phyloP scores from a whole-genome alignment of 169 alveolate species.

The Plasmodium berghei region DNA sequence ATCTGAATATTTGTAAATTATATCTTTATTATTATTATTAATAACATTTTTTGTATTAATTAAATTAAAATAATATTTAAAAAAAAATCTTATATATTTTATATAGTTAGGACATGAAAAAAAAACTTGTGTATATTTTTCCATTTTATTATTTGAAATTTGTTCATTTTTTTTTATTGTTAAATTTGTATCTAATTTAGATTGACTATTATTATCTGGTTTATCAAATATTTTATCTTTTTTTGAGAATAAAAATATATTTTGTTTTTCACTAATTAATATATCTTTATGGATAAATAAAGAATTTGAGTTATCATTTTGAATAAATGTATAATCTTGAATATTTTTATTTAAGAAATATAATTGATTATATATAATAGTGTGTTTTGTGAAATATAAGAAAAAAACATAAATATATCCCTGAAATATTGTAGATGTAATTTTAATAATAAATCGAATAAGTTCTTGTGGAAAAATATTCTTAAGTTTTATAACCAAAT shows the following conservation, averaged over 20 bases:
- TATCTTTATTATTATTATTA: slow-evolving; percentile 35
- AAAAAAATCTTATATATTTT: slow-evolving; percentile 44
- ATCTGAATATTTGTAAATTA: slow-evolving; percentile 62
- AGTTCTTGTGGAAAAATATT: slow-evolving; percentile 56
- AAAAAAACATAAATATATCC: slow-evolving; percentile 65
- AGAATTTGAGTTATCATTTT: not conserved
- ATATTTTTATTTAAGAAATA: not conserved
- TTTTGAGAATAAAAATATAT: not conserved
- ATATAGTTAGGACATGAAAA: slow-evolving; percentile 63
- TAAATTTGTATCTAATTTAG: not conserved
- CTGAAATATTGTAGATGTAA: slow-evolving; percentile 43
- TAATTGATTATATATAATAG: slow-evolving; percentile 8
- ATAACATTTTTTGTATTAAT: slow-evolving; percentile 65
- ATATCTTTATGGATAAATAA: slow-evolving; percentile 14
- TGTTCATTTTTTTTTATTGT: not conserved
- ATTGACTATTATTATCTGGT: not conserved
- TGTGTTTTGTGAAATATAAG: slow-evolving; percentile 42
- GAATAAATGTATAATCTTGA: not conserved
- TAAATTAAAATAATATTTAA: slow-evolving; percentile 40
- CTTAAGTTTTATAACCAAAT: slow-evolving; percentile 8
- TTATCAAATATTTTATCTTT: not conserved
- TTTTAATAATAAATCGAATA: slow-evolving; percentile 37
- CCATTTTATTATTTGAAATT: not conserved
- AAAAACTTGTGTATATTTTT: not conserved
- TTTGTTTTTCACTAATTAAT: slow-evolving; percentile 7